These are phyloP conservation scores for Protea cynaroides DNA, from an alignment of 164 flowering plant genomes.

Conservation along the genomic window DNA sequence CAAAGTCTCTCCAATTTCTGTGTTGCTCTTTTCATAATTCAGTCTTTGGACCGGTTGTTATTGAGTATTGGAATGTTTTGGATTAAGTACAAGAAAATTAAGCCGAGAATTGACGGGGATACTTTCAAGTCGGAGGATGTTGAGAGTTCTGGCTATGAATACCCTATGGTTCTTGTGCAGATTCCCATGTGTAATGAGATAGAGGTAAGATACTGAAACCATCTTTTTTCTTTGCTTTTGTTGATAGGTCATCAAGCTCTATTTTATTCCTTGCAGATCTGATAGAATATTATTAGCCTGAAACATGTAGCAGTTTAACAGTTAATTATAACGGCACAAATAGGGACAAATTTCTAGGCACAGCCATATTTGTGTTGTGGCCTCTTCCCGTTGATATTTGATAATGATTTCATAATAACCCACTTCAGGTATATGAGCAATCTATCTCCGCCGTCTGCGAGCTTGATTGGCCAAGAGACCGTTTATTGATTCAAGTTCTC, in stretches of 20 bases:
- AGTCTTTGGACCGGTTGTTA: constrained; percentile 62
- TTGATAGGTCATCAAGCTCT: too few species aligned
- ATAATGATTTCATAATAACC: constrained; percentile 5
- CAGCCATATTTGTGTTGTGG: background rate
- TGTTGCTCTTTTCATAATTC: constrained; percentile 67
- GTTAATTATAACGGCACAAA: background rate
- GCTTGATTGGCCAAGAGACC: constrained; percentile 73
- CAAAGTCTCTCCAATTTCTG: constrained; percentile 61
- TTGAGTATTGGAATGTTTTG: constrained; percentile 76
- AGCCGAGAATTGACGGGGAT: constrained; percentile 43
- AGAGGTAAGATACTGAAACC: constrained; percentile 46
- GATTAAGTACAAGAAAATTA: constrained; percentile 70
- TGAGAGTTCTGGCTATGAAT: constrained; percentile 36
- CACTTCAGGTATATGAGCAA: constrained; percentile 64
- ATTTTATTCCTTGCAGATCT: constrained; percentile 2
- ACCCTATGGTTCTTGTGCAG: constrained; percentile 87
- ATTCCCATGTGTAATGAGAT: constrained; percentile 93
- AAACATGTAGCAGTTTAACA: background rate
- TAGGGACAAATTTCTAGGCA: background rate
- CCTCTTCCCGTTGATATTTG: constrained; percentile 4
- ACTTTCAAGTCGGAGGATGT: constrained; percentile 45
- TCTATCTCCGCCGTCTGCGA: constrained; percentile 78
- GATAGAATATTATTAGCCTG: background rate
- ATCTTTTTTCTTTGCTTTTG: background rate
- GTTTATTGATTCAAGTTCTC: constrained; percentile 59